Conservation (phyloP, 441 rosid species). For the Populus tomentosa region DNA sequence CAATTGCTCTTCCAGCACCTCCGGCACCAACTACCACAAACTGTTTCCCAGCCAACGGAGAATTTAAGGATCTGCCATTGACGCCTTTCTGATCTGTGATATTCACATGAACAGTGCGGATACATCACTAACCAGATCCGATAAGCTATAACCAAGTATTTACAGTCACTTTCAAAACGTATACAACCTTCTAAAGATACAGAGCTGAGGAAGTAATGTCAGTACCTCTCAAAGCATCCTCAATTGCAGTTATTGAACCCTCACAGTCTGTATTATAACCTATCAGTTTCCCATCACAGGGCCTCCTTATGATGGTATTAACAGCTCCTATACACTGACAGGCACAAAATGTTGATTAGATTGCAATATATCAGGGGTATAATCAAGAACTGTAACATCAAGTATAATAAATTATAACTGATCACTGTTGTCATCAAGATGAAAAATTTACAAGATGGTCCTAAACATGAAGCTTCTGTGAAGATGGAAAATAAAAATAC, state of each 20-base stretch:
- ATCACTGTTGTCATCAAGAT: background rate
- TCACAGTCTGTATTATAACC: constrained; percentile 57
- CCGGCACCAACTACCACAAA: constrained; percentile 58
- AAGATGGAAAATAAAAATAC: background rate
- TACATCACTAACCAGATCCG: background rate
- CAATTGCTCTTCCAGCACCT: constrained; percentile 62
- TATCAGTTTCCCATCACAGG: constrained; percentile 44
- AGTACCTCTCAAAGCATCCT: constrained; percentile 54
- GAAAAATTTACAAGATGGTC: background rate
- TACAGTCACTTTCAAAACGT: background rate
- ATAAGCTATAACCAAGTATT: background rate
- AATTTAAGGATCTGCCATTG: constrained; percentile 9
- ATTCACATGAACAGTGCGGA: background rate
- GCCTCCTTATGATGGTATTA: constrained; percentile 48
- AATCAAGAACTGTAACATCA: background rate
- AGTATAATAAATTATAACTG: background rate
- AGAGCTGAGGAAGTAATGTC: background rate
- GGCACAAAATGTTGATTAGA: background rate
- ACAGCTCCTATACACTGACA: constrained; percentile 54
- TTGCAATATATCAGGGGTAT: background rate
- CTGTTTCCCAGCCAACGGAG: constrained; percentile 35
- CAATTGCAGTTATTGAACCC: constrained; percentile 48
- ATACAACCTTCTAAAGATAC: background rate
- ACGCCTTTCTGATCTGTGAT: constrained; percentile 16
- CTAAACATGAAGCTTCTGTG: background rate